phyloP scores from a whole-genome alignment of 768 basidiomycete genomes.

The Agrocybe chaxingu region DNA sequence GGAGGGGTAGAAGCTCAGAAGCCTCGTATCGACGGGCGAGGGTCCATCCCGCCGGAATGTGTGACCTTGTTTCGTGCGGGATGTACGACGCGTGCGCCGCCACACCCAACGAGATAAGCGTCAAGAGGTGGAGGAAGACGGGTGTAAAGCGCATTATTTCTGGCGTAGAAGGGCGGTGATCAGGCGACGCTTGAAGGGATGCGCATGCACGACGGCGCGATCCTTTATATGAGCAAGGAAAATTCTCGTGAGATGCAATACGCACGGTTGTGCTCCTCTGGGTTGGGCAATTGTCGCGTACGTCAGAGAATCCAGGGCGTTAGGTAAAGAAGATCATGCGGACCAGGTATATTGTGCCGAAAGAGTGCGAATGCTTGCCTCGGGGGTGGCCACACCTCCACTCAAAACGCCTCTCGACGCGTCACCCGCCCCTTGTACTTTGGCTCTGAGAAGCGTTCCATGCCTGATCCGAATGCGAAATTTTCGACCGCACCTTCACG shows the following conservation, averaged over 20 bases:
- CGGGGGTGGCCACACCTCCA: neutral
- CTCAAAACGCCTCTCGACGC: too few species aligned
- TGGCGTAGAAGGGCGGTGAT: neutral
- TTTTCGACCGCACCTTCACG: too few species aligned
- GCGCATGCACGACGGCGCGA: neutral
- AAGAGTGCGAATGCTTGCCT: neutral
- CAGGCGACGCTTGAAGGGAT: neutral
- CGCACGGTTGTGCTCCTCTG: neutral
- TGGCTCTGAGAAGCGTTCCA: too few species aligned
- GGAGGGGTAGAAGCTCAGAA: slow-evolving; percentile 34
- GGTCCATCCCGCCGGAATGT: slow-evolving; percentile 39
- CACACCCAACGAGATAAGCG: slow-evolving; percentile 6
- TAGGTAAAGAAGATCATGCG: slow-evolving; percentile 4
- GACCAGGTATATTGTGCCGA: neutral
- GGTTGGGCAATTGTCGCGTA: neutral
- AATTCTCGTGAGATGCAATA: neutral
- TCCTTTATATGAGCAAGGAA: neutral
- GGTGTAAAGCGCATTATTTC: neutral
- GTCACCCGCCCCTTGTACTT: too few species aligned
- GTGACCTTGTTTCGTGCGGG: slow-evolving; percentile 35
- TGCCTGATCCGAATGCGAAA: too few species aligned
- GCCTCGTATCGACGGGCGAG: slow-evolving; percentile 32
- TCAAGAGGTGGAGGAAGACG: slow-evolving; percentile 4
- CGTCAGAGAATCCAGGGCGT: slow-evolving; percentile 4
- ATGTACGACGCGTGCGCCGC: slow-evolving; percentile 33